These are phyloP conservation scores for Yamagishiella unicocca DNA, from an alignment of 139 green algal species.

Conservation along the genomic window DNA sequence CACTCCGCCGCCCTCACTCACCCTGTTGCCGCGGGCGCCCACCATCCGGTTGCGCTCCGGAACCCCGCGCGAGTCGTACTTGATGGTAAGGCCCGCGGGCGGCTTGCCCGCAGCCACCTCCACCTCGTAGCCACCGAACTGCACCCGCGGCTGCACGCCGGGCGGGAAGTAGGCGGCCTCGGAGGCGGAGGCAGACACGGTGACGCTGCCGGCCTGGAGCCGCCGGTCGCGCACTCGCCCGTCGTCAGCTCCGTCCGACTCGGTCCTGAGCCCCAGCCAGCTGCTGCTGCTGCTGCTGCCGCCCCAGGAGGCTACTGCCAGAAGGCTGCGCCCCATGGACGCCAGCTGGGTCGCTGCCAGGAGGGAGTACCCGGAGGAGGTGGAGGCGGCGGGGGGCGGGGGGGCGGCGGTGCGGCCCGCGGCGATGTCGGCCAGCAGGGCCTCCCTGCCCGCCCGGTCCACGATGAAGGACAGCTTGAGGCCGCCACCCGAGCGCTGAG, in stretches of 20 bases:
- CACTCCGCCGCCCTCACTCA: too few relatives aligned
- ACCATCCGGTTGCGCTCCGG: conserved; percentile 4
- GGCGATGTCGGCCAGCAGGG: not conserved
- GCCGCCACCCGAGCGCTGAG: conserved; percentile 9
- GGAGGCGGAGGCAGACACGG: too few relatives aligned
- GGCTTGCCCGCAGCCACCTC: conserved; percentile 18
- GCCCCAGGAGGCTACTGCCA: too few relatives aligned
- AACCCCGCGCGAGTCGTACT: not conserved
- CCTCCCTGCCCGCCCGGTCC: not conserved
- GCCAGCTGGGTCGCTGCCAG: not conserved
- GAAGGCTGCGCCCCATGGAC: not conserved
- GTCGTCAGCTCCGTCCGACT: too few relatives aligned
- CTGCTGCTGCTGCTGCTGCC: too few relatives aligned
- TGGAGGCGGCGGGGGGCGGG: conserved; percentile 21
- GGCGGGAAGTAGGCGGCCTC: too few relatives aligned
- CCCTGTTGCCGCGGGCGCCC: conserved; percentile 33
- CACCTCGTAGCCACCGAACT: conserved; percentile 33
- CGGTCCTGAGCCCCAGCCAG: too few relatives aligned
- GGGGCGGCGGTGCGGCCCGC: not conserved
- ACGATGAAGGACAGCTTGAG: not conserved
- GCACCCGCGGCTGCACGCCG: too few relatives aligned
- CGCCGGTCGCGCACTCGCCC: not conserved
- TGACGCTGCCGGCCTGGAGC: not conserved
- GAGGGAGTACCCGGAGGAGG: not conserved
- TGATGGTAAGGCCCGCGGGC: conserved; percentile 1